Evolutionary conservation across 2,329 filamentous ascomycete species (phyloP).

Genomic region (Aspergillus pseudoglaucus): DNA sequence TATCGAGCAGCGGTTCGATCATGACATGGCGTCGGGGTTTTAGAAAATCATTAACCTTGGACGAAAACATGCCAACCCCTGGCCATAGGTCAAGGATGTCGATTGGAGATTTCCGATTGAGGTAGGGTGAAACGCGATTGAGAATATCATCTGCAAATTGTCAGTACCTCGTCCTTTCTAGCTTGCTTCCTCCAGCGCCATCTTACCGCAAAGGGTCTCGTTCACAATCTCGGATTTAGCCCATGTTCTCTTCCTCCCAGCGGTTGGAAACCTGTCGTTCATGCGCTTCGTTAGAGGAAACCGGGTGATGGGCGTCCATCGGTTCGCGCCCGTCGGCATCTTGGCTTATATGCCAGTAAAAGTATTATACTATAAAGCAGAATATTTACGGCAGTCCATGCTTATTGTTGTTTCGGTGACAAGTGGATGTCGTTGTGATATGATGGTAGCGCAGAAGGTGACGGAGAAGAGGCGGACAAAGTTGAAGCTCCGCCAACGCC

Average conservation of each 20-base stretch:
- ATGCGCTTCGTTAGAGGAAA: conserved; percentile 19
- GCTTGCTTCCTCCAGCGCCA: background rate
- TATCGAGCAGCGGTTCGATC: conserved; percentile 61
- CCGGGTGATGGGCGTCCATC: conserved; percentile 14
- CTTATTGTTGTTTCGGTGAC: too few relatives aligned
- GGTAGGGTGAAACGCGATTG: conserved; percentile 59
- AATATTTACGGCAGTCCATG: background rate
- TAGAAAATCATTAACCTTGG: conserved; percentile 65
- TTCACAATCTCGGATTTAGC: conserved; percentile 21
- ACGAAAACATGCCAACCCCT: conserved; percentile 70
- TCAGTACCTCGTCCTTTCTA: background rate
- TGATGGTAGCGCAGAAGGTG: too few relatives aligned
- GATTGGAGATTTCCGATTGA: conserved; percentile 67
- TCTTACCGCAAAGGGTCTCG: conserved; percentile 30
- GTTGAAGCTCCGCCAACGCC: too few relatives aligned
- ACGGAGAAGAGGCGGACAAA: too few relatives aligned
- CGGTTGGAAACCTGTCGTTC: conserved; percentile 2
- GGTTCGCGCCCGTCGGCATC: conserved; percentile 1
- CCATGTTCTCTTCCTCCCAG: conserved; percentile 5
- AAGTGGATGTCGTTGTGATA: too few relatives aligned
- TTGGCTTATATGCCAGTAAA: conserved; percentile 1
- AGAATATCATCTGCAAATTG: conserved; percentile 56
- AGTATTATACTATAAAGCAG: background rate
- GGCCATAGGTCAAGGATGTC: conserved; percentile 86
- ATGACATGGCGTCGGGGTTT: conserved; percentile 77